Evolutionary conservation across 2,329 filamentous ascomycete species (phyloP), one percentile per base, ranked within the genome.

Genomic region (Cryphonectria radicalis): DNA sequence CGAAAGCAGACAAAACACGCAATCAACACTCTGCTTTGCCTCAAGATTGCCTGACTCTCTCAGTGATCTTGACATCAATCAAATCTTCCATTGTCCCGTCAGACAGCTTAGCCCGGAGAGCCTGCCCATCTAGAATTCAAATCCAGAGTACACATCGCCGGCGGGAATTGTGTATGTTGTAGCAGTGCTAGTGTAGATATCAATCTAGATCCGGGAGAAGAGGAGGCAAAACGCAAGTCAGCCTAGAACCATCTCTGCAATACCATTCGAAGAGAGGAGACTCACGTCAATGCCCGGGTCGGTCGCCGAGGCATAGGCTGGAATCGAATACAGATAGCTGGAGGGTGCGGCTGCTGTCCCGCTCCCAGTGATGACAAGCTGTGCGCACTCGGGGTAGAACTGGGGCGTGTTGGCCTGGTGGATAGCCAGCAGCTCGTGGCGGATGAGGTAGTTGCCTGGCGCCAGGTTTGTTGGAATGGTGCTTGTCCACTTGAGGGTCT

Each of bases 301-400:
- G 59, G 76, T 82, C 76, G 85, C 82, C 1, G 81, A 72, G 4
- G 81, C 82, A 68, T 84, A 84, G 0, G 76, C 79, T 0, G 82
- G 86, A 68, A 88, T 87, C 13, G 78, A 81, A 5, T 83, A 81
- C 42, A 87, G 73, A 67, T 78, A 83, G 13, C 79, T 76, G 13
- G 80, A 79, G 35, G 81, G 78, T 0, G 86, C 85, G 10, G 76
- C 75, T 4, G 80, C 82, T 14, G 78, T 82, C 13, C 87, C 86
- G 42, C 80, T 81, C 28, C 86, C 86, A 3, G 84, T 83, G 17
- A 89, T 82, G 25, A 78, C 81, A 62, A 88, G 76, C 77, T 89
- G 86, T 0, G 86, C 86, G 74, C 87, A 89, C 78, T 89, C 87
- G 17, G 86, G 83, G 76, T 88, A 88, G 78, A 87, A 87, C 76